Evolutionary conservation across 2,329 filamentous ascomycete species (phyloP), one percentile per base, ranked within the genome.

Genomic region (Hymenoscyphus infarciens): DNA sequence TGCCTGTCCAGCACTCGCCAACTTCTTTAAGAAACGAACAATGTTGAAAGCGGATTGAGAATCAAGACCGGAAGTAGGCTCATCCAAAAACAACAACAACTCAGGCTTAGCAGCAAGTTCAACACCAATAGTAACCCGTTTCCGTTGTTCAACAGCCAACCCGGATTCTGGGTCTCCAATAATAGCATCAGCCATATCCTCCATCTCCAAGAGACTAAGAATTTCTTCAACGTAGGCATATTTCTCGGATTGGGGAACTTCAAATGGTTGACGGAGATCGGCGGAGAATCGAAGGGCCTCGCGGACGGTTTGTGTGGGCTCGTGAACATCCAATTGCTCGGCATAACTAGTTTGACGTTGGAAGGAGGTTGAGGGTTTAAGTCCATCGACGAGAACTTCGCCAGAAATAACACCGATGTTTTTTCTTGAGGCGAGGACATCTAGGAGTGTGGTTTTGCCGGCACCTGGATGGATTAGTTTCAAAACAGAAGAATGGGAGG

Each of bases 231-330:
- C 86, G 66, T 88, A 88, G 1, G 80, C 82, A 66, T 85, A 83
- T 72, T 89, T 89, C 69, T 89, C 85, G 15, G 78, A 76, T 63
- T 80, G 79, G 0, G 85, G 79, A 0, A 81, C 80, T 15, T 86
- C 78, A 57, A 79, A 83, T 0, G 85, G 83, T 69, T 88, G 86
- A 52, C 87, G 81, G 5, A 89, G 79, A 66, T 85, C 79, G 2
- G 87, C 87, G 11, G 83, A 87, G 73, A 89, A 89, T n/a, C 83
- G 80, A 13, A 89, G 77, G 1, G 87, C 86, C 73, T 89, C 87
- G 61, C 86, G 80, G 4, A 89, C 86, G 1, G 86, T 89, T 29
- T 80, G 78, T 13, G 84, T 84, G 13, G 82, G 75, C 66, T 87
- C 84, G 66, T 88, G 86, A 5, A 87, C 80, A 72, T 89, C 87